Evolutionary conservation across 192 early-diverging fungal genomes (phyloP).

Genomic region (Backusella westeae): DNA sequence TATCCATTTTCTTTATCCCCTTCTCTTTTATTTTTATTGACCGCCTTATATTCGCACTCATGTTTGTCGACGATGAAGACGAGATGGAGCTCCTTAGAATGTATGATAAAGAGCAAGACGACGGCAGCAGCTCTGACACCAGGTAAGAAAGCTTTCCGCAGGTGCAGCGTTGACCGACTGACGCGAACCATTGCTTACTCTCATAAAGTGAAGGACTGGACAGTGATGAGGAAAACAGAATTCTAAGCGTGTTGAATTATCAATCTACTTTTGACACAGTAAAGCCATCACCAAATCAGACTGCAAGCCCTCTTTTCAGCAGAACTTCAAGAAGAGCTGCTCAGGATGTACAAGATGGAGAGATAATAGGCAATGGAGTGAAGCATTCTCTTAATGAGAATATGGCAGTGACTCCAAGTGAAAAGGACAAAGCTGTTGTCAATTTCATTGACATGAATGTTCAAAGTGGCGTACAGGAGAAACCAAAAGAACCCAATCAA

Average conservation of each 20-base stretch:
- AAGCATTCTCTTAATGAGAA: neutral
- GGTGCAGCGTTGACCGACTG: neutral
- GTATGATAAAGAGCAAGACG: neutral
- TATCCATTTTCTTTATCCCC: neutral
- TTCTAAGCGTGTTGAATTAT: slow-evolving; percentile 3
- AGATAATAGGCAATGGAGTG: neutral
- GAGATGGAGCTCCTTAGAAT: neutral
- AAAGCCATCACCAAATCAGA: neutral
- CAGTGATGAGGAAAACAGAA: neutral
- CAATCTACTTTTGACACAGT: neutral
- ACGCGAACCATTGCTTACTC: neutral
- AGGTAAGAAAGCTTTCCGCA: neutral
- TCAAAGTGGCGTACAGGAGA: neutral
- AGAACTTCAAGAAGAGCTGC: neutral
- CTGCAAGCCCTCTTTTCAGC: neutral
- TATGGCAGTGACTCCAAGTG: neutral
- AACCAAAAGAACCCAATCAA: neutral
- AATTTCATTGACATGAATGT: neutral
- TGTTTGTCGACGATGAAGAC: neutral
- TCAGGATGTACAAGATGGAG: neutral
- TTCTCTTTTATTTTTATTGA: neutral
- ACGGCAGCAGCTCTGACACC: neutral
- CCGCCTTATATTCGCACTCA: neutral
- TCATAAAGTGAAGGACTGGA: neutral
- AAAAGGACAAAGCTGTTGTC: too few species aligned